A percentile compares a stretch with the other conserved stretches of the same genome.
phyloP scores from a whole-genome alignment of 2,329 filamentous ascomycete genomes.

The Ophiosphaerella herpotricha region DNA sequence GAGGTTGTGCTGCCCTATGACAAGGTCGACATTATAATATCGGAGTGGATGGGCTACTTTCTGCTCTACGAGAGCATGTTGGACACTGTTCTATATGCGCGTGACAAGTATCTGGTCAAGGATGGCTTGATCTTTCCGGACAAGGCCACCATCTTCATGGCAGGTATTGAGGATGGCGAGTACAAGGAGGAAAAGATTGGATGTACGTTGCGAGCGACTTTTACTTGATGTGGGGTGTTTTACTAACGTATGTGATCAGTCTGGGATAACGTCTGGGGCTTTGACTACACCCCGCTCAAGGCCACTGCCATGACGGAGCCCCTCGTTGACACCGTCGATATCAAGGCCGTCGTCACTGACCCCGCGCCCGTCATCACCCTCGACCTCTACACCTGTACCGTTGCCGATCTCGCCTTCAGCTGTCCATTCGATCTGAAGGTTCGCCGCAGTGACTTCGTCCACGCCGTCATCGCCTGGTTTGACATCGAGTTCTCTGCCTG shows the following conservation, averaged over 20 bases:
- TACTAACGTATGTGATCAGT: conserved; percentile 58
- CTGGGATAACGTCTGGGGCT: conserved; percentile 99
- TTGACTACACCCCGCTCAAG: conserved; percentile 94
- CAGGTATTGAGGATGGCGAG: conserved; percentile 96
- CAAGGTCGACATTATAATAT: conserved; percentile 99
- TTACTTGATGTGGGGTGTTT: background rate
- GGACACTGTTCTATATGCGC: conserved; percentile 95
- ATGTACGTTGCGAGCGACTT: conserved; percentile 60
- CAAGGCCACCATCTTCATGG: conserved; percentile 96
- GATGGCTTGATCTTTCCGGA: conserved; percentile 97
- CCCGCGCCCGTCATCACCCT: conserved; percentile 82
- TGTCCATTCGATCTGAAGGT: conserved; percentile 75
- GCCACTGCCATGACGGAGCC: conserved; percentile 91
- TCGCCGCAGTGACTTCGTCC: conserved; percentile 90
- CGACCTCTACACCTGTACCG: conserved; percentile 88
- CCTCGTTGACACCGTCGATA: conserved; percentile 94
- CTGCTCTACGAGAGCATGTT: conserved; percentile 98
- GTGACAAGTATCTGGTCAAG: conserved; percentile 85
- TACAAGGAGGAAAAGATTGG: conserved; percentile 99
- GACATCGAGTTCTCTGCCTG: conserved; percentile 98
- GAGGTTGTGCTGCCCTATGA: conserved; percentile 91
- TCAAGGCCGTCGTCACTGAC: conserved; percentile 96
- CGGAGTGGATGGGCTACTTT: conserved; percentile 99
- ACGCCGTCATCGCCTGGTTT: conserved; percentile 97
- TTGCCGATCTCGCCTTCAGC: conserved; percentile 81